phyloP scores from a whole-genome alignment of 192 early-diverging fungal genomes.

The Coemansia sp. region DNA sequence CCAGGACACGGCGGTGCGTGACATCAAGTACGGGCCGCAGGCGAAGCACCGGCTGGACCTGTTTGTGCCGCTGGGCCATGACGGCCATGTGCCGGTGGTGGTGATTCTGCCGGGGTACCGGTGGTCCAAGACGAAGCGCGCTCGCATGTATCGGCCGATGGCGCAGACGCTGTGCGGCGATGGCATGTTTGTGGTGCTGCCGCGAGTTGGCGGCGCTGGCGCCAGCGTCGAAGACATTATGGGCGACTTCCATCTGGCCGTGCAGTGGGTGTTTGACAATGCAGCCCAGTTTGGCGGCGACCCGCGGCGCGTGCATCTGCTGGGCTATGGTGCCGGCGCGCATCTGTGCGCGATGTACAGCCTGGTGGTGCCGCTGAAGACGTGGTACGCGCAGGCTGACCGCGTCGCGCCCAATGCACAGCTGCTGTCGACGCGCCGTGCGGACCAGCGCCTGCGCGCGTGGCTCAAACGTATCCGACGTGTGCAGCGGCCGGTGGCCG shows the following conservation, averaged over 20 bases:
- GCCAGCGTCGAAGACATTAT: conserved; percentile 32
- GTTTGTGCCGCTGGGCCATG: conserved; percentile 36
- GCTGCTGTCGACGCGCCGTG: conserved; percentile 27
- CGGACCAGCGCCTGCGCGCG: conserved; percentile 30
- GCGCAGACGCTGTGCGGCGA: conserved; percentile 50
- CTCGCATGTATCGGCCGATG: conserved; percentile 51
- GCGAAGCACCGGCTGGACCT: conserved; percentile 46
- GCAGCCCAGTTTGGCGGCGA: conserved; percentile 47
- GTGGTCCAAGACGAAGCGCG: conserved; percentile 46
- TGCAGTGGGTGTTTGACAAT: conserved; percentile 50
- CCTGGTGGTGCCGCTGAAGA: conserved; percentile 43
- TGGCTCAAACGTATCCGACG: conserved; percentile 25
- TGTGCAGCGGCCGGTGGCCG: conserved; percentile 37
- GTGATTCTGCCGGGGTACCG: conserved; percentile 46
- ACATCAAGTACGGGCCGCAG: conserved; percentile 49
- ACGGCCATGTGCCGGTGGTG: conserved; percentile 22
- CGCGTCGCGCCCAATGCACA: conserved; percentile 39
- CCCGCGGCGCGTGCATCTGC: conserved; percentile 33
- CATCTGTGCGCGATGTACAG: conserved; percentile 52
- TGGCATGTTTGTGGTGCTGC: conserved; percentile 49
- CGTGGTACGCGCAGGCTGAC: conserved; percentile 49
- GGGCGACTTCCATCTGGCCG: conserved; percentile 42
- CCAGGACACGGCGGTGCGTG: conserved; percentile 49
- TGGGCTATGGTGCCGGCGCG: conserved; percentile 50
- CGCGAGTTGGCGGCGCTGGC: conserved; percentile 34